These are phyloP conservation scores for Erysimum cheiri DNA, from an alignment of 441 rosid genomes.

Conservation along the genomic window DNA sequence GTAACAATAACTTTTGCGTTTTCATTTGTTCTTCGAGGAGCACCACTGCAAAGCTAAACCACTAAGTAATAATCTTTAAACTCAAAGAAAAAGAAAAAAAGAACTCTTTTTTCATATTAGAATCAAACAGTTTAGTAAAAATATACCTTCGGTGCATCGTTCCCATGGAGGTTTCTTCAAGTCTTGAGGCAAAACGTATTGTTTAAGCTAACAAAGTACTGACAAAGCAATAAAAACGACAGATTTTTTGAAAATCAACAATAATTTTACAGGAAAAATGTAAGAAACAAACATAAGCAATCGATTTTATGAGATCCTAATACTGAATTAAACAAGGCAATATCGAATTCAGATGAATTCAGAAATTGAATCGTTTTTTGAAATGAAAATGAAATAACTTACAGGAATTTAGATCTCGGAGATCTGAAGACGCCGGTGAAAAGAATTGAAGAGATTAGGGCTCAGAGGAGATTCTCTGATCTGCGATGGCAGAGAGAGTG, in stretches of 20 bases:
- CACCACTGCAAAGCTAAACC: constrained; percentile 61
- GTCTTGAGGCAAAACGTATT: neutral
- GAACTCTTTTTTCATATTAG: neutral
- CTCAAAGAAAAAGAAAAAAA: constrained; percentile 2
- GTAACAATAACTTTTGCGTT: constrained; percentile 57
- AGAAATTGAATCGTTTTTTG: too few species aligned
- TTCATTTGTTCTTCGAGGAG: constrained; percentile 60
- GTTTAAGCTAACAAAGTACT: neutral
- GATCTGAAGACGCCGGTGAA: constrained; percentile 18
- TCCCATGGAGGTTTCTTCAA: constrained; percentile 47
- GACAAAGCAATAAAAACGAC: neutral
- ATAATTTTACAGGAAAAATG: too few species aligned
- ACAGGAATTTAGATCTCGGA: constrained; percentile 2
- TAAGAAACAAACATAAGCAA: neutral
- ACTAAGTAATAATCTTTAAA: constrained; percentile 34
- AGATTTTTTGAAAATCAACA: too few species aligned
- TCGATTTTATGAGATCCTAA: neutral
- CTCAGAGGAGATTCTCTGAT: constrained; percentile 26
- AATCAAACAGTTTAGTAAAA: neutral
- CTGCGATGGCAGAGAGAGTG: constrained; percentile 21
- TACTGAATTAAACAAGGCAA: neutral
- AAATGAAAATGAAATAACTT: constrained; percentile 17
- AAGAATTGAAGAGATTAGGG: constrained; percentile 1
- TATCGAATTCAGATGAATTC: too few species aligned
- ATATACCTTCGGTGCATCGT: constrained; percentile 67